Percentiles rank a stretch among this genome's conserved stretches.
Evolutionary conservation across 2,329 filamentous ascomycete species (phyloP).

Genomic region (Cercospora berteroae): DNA sequence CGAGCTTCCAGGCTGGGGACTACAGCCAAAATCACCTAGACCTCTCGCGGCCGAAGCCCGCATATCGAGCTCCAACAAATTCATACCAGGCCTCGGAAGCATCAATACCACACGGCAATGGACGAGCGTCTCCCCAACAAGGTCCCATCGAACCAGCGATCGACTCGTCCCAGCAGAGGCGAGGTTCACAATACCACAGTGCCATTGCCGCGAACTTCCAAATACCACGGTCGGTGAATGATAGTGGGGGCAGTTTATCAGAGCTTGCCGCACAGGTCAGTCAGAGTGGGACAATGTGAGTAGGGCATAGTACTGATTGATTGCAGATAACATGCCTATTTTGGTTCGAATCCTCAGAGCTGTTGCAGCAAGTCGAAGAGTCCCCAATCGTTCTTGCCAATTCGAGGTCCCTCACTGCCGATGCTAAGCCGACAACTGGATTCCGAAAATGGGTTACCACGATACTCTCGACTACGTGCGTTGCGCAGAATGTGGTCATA

Average conservation of each 20-base stretch:
- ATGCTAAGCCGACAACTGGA: conserved; percentile 72
- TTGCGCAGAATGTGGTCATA: conserved; percentile 91
- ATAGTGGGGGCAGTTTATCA: conserved; percentile 70
- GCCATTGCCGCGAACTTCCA: conserved; percentile 57
- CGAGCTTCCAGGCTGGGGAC: conserved; percentile 22
- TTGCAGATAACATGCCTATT: conserved; percentile 87
- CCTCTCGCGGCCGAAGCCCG: conserved; percentile 20
- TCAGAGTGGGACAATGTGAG: conserved; percentile 7
- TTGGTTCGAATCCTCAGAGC: conserved; percentile 91
- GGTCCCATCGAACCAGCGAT: conserved; percentile 15
- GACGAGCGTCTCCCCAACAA: conserved; percentile 27
- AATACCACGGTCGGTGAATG: conserved; percentile 73
- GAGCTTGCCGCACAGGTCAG: conserved; percentile 80
- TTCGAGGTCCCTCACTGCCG: conserved; percentile 59
- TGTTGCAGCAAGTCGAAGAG: conserved; percentile 71
- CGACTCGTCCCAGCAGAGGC: conserved; percentile 18
- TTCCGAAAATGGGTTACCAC: conserved; percentile 94
- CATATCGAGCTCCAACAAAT: conserved; percentile 26
- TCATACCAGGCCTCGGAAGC: conserved; percentile 24
- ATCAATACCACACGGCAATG: conserved; percentile 17
- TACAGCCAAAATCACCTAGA: conserved; percentile 29
- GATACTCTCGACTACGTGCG: conserved; percentile 89
- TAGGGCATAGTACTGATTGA: conserved; percentile 7
- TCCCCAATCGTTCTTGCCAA: conserved; percentile 24
- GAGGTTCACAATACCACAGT: conserved; percentile 34